Evolutionary conservation across 1,284 basidiomycete species (phyloP), one percentile per base, ranked within the genome.

Genomic region (Bjerkandera adusta): DNA sequence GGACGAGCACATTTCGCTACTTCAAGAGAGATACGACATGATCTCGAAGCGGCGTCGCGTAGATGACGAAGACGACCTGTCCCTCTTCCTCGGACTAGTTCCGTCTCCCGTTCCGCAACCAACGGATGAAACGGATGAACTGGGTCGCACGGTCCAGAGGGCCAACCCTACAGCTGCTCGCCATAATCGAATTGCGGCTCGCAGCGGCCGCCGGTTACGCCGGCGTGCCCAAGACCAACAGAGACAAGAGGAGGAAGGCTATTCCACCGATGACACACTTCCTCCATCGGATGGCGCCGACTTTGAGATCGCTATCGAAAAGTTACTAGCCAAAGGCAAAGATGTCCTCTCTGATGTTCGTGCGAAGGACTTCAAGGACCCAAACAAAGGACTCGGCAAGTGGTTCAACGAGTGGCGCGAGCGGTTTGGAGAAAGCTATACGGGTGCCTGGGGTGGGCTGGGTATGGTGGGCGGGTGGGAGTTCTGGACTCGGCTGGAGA

Each of bases 391-490:
- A 0, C 62, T 89, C 11, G 75, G 71, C 2, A 69, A 72, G 52
- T 77, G 87, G 66, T 97, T 96, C 68, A 80, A 76, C 6, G 77
- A 78, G 37, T 97, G 94, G 94, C 75, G 91, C 37, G 70, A 76
- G 43, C 72, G 71, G 52, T 93, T 87, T 57, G 70, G 73, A 10
- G 93, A 97, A 50, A 92, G 83, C 52, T 97, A 97, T 68, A 70
- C 77, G 2, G 84, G 86, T 38, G 94, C 94, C 3, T 97, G 89
- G 80, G 94, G 92, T 39, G 91, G 92, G 3, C 70, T 97, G 36
- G 91, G 88, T 1, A 77, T 96, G 47, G 85, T 96, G 0, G 86
- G 88, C 48, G 91, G 90, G 30, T 97, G 95, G 94, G 94, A 97
- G 67, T 97, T 96, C 64, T 97, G 93, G 92, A 83, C 83, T 16